phyloP scores from a whole-genome alignment of 176 grass and related monocot species.

The Triticum timopheevii region DNA sequence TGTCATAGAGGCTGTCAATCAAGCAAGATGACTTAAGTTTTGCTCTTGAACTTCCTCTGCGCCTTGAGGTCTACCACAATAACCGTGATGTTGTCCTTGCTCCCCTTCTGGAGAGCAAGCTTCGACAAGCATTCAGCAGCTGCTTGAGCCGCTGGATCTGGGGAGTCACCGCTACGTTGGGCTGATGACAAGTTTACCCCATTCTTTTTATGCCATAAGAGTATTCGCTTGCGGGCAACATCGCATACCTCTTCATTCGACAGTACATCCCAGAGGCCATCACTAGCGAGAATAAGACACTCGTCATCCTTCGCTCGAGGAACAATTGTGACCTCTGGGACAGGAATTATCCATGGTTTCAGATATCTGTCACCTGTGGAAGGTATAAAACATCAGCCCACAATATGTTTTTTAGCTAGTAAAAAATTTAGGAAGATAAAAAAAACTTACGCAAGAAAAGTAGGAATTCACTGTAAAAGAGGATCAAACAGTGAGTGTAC shows the following conservation, averaged over 20 bases:
- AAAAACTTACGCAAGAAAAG: background rate
- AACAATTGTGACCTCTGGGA: slow-evolving; percentile 76
- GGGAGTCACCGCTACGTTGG: slow-evolving; percentile 39
- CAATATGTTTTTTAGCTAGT: background rate
- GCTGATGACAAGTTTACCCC: slow-evolving; percentile 28
- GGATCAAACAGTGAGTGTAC: background rate
- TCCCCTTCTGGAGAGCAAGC: slow-evolving; percentile 81
- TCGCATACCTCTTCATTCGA: slow-evolving; percentile 87
- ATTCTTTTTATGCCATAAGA: slow-evolving; percentile 87
- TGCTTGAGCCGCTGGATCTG: slow-evolving; percentile 70
- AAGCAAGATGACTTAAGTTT: slow-evolving; percentile 51
- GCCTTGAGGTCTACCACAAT: slow-evolving; percentile 92
- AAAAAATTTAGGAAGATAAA: background rate
- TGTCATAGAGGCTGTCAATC: slow-evolving; percentile 29
- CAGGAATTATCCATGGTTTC: slow-evolving; percentile 95
- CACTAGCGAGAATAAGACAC: slow-evolving; percentile 81
- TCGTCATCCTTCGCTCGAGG: slow-evolving; percentile 84
- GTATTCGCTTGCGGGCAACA: slow-evolving; percentile 67
- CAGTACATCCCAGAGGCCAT: slow-evolving; percentile 90
- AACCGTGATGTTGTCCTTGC: slow-evolving; percentile 88
- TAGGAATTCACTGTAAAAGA: background rate
- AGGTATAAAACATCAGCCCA: background rate
- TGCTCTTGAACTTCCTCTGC: slow-evolving; percentile 87
- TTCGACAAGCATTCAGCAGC: slow-evolving; percentile 82
- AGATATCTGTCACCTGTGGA: slow-evolving; percentile 69